Evolutionary conservation across 257 asterid genomes (phyloP), one percentile per base, ranked within the genome.

Genomic region (Capsicum baccatum): DNA sequence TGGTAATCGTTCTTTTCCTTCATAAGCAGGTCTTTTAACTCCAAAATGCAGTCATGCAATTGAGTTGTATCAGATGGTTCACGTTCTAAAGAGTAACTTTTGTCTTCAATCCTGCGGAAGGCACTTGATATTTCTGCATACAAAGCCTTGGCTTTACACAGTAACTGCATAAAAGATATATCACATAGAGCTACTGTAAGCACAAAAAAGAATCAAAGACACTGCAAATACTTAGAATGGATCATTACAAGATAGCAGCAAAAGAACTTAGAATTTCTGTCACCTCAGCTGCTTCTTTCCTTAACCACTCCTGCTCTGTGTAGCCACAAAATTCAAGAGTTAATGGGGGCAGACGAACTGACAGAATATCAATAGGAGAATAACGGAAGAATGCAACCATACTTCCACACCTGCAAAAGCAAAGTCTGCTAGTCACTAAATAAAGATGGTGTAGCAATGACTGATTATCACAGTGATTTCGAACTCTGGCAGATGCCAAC

Each of bases 351-450:
- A 97, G 91, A 83, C 85, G 83, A 67, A 95, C 98, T 14, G 97
- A 91, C 60, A 92, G 94, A 85, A 94, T 93, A 85, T 87, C 92
- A 85, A 97, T 93, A 63, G 97, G 94, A 79, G 97, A 94, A 91
- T 94, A 97, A 47, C 95, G 93, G 87, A 95, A 97, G 86, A 91
- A 94, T 16, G 98, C 99, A 69, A 97, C 94, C 95, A 92, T 93
- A 91, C 89, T 94, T 62, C 99, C 99, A 68, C 86, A 95, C 83
- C 99, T 97, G 95, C 86, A 78, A 56, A 85, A 79, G 39, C 1
- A 66, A 88, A 78, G 48, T 54, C 47, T 78, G n/a, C 33, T 26
- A 76, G 33, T 52, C 15, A 54, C 64, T 78, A 15, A 26, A 76
- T 35, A 52, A 19, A 15, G 8, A 76, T 13, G 47, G 63, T 14